Evolutionary conservation across 2,329 filamentous ascomycete genomes (phyloP), one percentile per base, ranked within the genome.

Genomic region (Fusarium haematococcum): DNA sequence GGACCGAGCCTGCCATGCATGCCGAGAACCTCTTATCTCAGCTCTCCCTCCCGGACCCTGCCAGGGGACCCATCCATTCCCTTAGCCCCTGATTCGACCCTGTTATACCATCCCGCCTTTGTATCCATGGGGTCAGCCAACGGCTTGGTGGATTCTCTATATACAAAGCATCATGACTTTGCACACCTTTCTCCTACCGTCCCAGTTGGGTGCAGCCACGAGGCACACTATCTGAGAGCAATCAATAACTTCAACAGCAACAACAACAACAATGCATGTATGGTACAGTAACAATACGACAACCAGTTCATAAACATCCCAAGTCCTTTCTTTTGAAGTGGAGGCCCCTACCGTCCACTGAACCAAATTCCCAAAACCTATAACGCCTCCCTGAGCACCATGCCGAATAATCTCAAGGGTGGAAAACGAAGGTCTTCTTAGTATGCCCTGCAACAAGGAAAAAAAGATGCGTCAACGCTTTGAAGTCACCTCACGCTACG

Each of bases 241-340:
- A 54, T 54, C 30, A 54, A 54, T 54, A 54, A 32, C 50, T 32
- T 30, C 48, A 52, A 52, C 27, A 52, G 20, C 45, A 30, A 16
- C 25, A 72, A 48, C 68, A 74, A 77, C 58, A 70, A 68, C 69
- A 69, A 67, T 27, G 57, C 60, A 65, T 76, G 72, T 79, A 80
- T 79, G 71, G 62, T 80, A 80, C 77, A 81, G 68, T 65, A 65
- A 74, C 68, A 63, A 69, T 41, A 65, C 54, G 67, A 71, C 62
- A 68, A 75, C 60, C 67, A 70, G 60, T 69, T 77, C 76, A 63
- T 75, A 74, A 78, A 73, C 69, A 78, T 74, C 75, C 78, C 71
- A 52, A 79, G 71, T 73, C 76, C 80, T 70, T 81, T 77, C 76
- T 78, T 80, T 80, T 81, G 72, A 63, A 64, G 76, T 79, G 75